Conservation (phyloP, 257 asterid genomes). For the Solanum etuberosum region DNA sequence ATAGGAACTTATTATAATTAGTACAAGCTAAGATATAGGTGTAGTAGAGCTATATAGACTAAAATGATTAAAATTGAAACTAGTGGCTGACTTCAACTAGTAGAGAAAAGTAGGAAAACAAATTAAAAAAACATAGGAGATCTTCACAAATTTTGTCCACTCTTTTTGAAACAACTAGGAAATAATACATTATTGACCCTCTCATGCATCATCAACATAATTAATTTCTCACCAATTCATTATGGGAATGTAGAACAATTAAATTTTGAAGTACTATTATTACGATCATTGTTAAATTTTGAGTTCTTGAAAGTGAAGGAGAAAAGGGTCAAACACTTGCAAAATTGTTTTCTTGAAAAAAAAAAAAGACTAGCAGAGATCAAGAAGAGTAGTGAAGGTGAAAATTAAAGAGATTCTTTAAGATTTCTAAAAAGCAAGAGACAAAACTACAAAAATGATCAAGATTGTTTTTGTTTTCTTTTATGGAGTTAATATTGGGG, state of each 20-base stretch:
- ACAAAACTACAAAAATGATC: not conserved
- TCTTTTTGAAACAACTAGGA: constrained; percentile 26
- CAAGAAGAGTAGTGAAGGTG: not conserved
- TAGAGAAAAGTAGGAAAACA: too few species aligned
- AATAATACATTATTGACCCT: not conserved
- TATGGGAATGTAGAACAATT: not conserved
- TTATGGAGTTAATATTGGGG: not conserved
- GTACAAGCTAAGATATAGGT: constrained; percentile 3
- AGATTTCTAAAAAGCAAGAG: not conserved
- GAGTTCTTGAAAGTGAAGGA: not conserved
- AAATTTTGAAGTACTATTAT: not conserved
- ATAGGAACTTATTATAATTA: constrained; percentile 13
- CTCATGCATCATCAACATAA: not conserved
- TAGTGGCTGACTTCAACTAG: constrained; percentile 8
- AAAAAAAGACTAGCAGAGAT: not conserved
- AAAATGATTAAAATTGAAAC: constrained; percentile 15
- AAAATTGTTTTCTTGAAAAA: constrained; percentile 13
- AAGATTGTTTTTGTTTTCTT: not conserved
- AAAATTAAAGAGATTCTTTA: not conserved
- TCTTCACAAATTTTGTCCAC: constrained; percentile 14
- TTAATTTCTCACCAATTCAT: not conserved
- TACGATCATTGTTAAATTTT: not conserved
- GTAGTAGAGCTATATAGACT: not conserved
- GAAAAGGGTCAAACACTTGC: constrained; percentile 6
- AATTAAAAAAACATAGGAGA: not conserved